Percentiles rank a stretch among this genome's conserved stretches.
Conservation (phyloP, 2,329 filamentous ascomycete genomes). For the Fusarium coicis region DNA sequence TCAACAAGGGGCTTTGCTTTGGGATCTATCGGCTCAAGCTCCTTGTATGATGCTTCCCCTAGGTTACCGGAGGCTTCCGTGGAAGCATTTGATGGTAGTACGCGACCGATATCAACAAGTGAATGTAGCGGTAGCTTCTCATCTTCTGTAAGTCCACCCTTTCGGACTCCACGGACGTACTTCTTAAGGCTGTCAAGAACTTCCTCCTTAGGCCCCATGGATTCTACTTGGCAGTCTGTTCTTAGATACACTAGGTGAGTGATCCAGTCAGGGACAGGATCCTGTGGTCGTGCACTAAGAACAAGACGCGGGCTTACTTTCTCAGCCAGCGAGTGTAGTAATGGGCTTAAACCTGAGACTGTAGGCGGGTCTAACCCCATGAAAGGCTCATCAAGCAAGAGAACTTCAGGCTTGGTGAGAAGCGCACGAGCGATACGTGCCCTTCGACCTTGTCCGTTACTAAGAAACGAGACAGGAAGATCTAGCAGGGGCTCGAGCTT, state of each 20-base stretch:
- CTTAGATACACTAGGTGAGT: slow-evolving; percentile 82
- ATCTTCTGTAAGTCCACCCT: slow-evolving; percentile 57
- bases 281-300: slow-evolving; percentile 83
- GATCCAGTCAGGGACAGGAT: slow-evolving; percentile 89
- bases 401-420: slow-evolving; percentile 78
- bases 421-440: slow-evolving; percentile 90
- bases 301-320: slow-evolving; percentile 77
- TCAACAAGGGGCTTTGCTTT: slow-evolving; percentile 79
- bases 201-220: slow-evolving; percentile 71
- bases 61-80: slow-evolving; percentile 1
- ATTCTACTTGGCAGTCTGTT: slow-evolving; percentile 71
- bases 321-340: slow-evolving; percentile 76
- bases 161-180: slow-evolving; percentile 60
- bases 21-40: slow-evolving; percentile 37
- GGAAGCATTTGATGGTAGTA: slow-evolving; percentile 48
- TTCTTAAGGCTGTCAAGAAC: slow-evolving; percentile 66
- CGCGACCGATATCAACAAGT: slow-evolving; percentile 61
- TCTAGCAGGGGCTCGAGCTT: slow-evolving; percentile 75
- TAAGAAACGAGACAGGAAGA: slow-evolving; percentile 88
- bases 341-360: slow-evolving; percentile 73
- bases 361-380: slow-evolving; percentile 95
- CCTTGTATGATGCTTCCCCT: slow-evolving; percentile 24
- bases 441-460: slow-evolving; percentile 90
- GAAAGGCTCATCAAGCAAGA: slow-evolving; percentile 93
- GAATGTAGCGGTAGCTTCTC: slow-evolving; percentile 59